Evolutionary conservation across 116 monocot species (phyloP).

Genomic region (Iris pallida): DNA sequence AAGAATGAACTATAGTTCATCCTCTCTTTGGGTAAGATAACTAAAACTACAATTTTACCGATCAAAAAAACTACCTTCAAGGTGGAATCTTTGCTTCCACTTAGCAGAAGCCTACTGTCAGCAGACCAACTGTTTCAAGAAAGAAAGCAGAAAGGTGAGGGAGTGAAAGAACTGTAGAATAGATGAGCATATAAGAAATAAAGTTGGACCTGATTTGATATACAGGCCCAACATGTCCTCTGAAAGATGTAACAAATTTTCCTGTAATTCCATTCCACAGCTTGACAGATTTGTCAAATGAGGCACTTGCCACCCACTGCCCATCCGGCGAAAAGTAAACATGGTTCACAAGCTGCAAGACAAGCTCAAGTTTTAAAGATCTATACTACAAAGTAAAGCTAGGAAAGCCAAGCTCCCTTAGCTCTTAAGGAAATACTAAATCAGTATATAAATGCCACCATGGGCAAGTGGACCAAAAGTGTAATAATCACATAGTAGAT

Average conservation of each 20-base stretch:
- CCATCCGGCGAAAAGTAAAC: slow-evolving; percentile 99
- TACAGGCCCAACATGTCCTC: slow-evolving; percentile 95
- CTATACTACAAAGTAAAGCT: not conserved
- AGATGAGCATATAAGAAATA: not conserved
- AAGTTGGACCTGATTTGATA: slow-evolving; percentile 74
- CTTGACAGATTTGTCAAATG: slow-evolving; percentile 98
- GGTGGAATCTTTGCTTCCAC: slow-evolving; percentile 98
- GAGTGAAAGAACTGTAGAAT: not conserved
- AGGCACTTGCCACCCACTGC: slow-evolving; percentile 96
- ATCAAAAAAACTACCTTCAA: slow-evolving; percentile 56
- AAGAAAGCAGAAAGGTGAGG: not conserved
- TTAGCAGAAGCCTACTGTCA: slow-evolving; percentile 92
- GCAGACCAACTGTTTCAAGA: slow-evolving; percentile 76
- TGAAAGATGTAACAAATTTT: slow-evolving; percentile 64
- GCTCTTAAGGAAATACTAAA: too few relatives aligned
- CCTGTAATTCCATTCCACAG: slow-evolving; percentile 97
- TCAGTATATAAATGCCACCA: too few relatives aligned
- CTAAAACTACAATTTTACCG: too few relatives aligned
- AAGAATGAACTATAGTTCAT: too few relatives aligned
- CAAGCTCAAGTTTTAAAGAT: not conserved
- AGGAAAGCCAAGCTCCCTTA: too few relatives aligned
- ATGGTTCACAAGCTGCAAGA: slow-evolving; percentile 94
- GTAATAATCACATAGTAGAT: too few relatives aligned
- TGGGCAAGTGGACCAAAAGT: too few relatives aligned
- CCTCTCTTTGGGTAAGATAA: too few relatives aligned